Percentiles rank a stretch among this genome's conserved stretches.
Evolutionary conservation across 208 protist genomes (phyloP).

Genomic region (Leishmania braziliensis): DNA sequence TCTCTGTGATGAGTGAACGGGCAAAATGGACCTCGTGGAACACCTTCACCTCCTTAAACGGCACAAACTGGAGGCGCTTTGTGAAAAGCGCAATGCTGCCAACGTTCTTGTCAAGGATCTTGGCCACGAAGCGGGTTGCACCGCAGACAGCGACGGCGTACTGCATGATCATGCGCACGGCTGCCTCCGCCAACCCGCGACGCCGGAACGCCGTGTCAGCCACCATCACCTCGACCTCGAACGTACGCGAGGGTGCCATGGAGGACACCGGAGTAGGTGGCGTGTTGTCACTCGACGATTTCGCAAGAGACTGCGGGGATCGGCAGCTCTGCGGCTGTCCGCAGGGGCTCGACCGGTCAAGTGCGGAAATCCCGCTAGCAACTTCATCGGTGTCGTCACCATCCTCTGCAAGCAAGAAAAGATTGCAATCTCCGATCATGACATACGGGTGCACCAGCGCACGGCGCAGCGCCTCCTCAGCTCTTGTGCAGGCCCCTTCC

Average conservation of each 20-base stretch:
- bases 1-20: constrained; percentile 34
- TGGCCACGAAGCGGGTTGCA: constrained; percentile 81
- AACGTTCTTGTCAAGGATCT: constrained; percentile 85
- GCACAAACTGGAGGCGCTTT: constrained; percentile 62
- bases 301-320: background rate
- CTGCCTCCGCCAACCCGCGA: constrained; percentile 70
- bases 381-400: constrained; percentile 20
- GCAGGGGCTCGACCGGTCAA: constrained; percentile 6
- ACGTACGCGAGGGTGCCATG: constrained; percentile 31
- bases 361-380: background rate
- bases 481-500: background rate
- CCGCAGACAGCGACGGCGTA: constrained; percentile 78
- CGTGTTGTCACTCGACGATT: background rate
- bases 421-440: constrained; percentile 93
- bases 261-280: background rate
- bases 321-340: background rate
- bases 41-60: constrained; percentile 74
- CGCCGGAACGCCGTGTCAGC: constrained; percentile 70
- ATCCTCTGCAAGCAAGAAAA: constrained; percentile 73
- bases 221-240: constrained; percentile 93
- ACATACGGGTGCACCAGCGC: constrained; percentile 24
- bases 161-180: constrained; percentile 84
- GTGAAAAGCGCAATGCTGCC: constrained; percentile 77
- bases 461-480: background rate
- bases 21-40: constrained; percentile 84